Evolutionary conservation across 306 rosid species (phyloP), one percentile per base, ranked within the genome.

Genomic region (Erythrophleum fordii): DNA sequence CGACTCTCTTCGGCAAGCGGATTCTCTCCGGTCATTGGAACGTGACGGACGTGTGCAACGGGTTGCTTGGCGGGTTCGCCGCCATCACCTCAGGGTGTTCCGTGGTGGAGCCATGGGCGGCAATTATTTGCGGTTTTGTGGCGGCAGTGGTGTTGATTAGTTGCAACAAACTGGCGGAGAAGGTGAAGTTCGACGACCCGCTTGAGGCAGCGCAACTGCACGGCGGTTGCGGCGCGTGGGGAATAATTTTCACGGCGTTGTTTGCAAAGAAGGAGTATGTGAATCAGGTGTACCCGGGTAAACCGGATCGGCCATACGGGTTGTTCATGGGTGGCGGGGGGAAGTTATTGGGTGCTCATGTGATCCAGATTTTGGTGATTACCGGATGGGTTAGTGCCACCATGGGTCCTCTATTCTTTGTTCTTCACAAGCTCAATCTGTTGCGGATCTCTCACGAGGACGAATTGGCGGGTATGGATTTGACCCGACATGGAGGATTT

Each of bases 201-300:
- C 48, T 87, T 46, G 88, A 87, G 75, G 88, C 90, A 6, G 86
- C 90, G 11, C 86, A 87, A 39, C 72, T 87, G 2, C 90, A 87
- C 46, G 88, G 86, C 2, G 90, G 90, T 5, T 87, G 90, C n/a
- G 90, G 90, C 13, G 66, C 84, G 3, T 84, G 90, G 88, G 88
- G 88, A 56, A 84, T 87, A 58, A 64, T 87, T 28, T 87, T 81
- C 70, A 84, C 86, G 5, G 86, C 82, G 3, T 78, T 87, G 78
- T 84, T 87, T 5, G 86, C 88, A 0, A 87, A 59, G 23, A 49
- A 76, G 26, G 82, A 31, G 20, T 87, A 87, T 55, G 90, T 84
- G 44, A 72, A 75, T 16, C 78, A 84, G 80, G 77, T 87, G 18
- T 87, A 84, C 68, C 77, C 80, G 1, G 82, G 88, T 13, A 29